A percentile compares a stretch with the other conserved stretches of the same genome.
Conservation (phyloP, 2,329 filamentous ascomycete genomes). For the Hymenoscyphus albidus region DNA sequence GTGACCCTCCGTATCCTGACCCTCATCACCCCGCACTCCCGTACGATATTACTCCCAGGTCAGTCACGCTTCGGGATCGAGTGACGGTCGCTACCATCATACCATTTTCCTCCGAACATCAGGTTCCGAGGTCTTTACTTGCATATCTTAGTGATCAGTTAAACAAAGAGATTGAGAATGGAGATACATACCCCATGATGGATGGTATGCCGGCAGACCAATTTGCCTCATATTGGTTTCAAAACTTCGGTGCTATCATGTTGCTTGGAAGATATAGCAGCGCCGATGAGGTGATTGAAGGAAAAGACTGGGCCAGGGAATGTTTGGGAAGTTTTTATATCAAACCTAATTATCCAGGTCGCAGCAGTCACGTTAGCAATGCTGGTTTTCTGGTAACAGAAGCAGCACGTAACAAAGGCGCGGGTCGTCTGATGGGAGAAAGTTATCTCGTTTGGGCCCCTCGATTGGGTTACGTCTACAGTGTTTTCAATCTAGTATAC, state of each 20-base stretch:
- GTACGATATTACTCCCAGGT: conserved; percentile 49
- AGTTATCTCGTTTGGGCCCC: conserved; percentile 56
- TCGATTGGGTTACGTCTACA: conserved; percentile 64
- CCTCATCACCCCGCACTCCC: conserved; percentile 45
- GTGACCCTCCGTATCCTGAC: conserved; percentile 48
- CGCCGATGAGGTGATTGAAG: conserved; percentile 45
- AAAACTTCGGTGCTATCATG: conserved; percentile 70
- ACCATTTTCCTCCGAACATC: conserved; percentile 58
- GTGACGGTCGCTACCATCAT: conserved; percentile 65
- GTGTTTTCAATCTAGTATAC: conserved; percentile 72
- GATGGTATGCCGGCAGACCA: conserved; percentile 56
- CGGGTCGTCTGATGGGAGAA: conserved; percentile 54
- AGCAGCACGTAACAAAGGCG: conserved; percentile 51
- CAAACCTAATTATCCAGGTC: conserved; percentile 71
- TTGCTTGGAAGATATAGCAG: conserved; percentile 60
- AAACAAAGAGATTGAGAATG: conserved; percentile 68
- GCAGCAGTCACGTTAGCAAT: conserved; percentile 70
- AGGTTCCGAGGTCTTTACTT: conserved; percentile 59
- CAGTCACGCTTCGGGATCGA: conserved; percentile 63
- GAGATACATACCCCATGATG: conserved; percentile 70
- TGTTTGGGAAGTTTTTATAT: conserved; percentile 71
- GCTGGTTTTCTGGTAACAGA: conserved; percentile 56
- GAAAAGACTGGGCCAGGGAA: conserved; percentile 59
- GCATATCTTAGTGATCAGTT: conserved; percentile 63
- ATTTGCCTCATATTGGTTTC: conserved; percentile 70